Percentiles rank a stretch among this genome's conserved stretches.
Evolutionary conservation across 345 rosid species (phyloP).

Genomic region (rapeseed (Brassica napus)): Da-Ae NC_063448.1:49879001-49879500

Average conservation of each 20-base stretch:
- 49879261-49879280: not conserved
- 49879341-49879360: not conserved
- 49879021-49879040: constrained; percentile 75
- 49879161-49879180: not conserved
- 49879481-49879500: not conserved
- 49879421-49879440: not conserved
- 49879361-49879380: not conserved
- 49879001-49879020: constrained; percentile 67
- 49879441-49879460: not conserved
- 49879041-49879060: constrained; percentile 69
- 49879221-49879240: not conserved
- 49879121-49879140: constrained; percentile 45
- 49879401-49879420: not conserved
- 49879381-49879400: not conserved
- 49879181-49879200: not conserved
- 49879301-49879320: not conserved
- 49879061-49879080: constrained; percentile 60
- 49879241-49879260: not conserved
- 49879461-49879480: not conserved
- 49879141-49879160: not conserved
- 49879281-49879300: not conserved
- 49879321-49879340: not conserved
- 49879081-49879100: constrained; percentile 77
- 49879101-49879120: constrained; percentile 86
- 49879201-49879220: not conserved